phyloP scores from a whole-genome alignment of 2,329 filamentous ascomycete species.

The Neonectria faginata region DNA sequence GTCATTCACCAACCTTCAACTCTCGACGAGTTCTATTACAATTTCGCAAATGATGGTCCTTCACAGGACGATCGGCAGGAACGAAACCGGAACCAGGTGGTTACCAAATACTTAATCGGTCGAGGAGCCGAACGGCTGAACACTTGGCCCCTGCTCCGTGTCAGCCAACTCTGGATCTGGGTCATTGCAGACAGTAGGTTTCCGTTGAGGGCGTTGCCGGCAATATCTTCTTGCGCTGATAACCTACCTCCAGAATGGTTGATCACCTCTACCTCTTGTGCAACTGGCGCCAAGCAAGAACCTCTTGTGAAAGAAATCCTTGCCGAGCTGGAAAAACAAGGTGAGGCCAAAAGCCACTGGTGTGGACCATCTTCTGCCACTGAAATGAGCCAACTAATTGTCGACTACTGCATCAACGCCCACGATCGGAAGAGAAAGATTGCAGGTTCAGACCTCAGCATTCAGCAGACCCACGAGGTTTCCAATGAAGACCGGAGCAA shows the following conservation, averaged over 20 bases:
- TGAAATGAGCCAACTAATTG: constrained; percentile 31
- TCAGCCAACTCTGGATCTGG: constrained; percentile 40
- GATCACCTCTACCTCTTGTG: constrained; percentile 14
- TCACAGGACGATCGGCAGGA: background rate
- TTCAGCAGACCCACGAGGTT: too few species aligned
- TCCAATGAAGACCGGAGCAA: too few species aligned
- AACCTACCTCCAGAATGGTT: constrained; percentile 2
- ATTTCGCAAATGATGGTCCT: constrained; percentile 16
- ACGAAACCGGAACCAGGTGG: constrained; percentile 31
- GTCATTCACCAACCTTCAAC: constrained; percentile 30
- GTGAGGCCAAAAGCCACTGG: too few species aligned
- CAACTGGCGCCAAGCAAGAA: background rate
- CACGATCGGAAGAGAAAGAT: constrained; percentile 21
- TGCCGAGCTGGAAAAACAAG: too few species aligned
- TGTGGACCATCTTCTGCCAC: background rate
- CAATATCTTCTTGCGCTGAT: background rate
- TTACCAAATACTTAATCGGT: constrained; percentile 14
- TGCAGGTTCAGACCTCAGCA: background rate
- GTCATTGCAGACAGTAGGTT: constrained; percentile 27
- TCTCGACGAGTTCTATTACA: constrained; percentile 36
- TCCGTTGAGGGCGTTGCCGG: too few species aligned
- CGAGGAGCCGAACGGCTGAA: background rate
- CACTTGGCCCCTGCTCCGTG: constrained; percentile 24
- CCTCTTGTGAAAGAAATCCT: constrained; percentile 4
- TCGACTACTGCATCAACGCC: constrained; percentile 31